Evolutionary conservation across 2,329 filamentous ascomycete species (phyloP).

Genomic region (Aspergillus intermedius): DNA sequence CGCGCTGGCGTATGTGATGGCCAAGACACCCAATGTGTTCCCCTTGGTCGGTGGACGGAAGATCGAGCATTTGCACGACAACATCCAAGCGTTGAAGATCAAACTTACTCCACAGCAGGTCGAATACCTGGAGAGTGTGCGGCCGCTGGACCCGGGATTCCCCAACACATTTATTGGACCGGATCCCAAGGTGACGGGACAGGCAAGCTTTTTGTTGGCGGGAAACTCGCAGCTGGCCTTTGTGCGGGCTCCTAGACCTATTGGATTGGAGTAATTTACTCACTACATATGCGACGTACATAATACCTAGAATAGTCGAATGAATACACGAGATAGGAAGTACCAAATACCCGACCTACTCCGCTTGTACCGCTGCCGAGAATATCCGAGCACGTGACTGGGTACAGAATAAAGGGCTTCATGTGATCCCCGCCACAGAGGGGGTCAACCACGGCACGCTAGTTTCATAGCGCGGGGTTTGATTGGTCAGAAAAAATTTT

Average conservation of each 20-base stretch:
- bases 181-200: constrained; percentile 19
- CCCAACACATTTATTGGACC: constrained; percentile 52
- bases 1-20: constrained; percentile 67
- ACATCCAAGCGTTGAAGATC: constrained; percentile 20
- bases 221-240: constrained; percentile 13
- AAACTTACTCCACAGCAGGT: constrained; percentile 57
- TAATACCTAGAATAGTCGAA: not conserved
- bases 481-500: too few relatives aligned
- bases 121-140: constrained; percentile 57
- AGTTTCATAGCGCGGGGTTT: too few relatives aligned
- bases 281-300: not conserved
- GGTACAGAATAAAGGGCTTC: too few relatives aligned
- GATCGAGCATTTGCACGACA: constrained; percentile 54
- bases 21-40: constrained; percentile 66
- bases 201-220: constrained; percentile 3
- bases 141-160: constrained; percentile 60
- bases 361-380: too few relatives aligned
- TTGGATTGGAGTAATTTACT: constrained; percentile 7
- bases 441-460: too few relatives aligned
- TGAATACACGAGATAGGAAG: too few relatives aligned
- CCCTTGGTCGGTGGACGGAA: constrained; percentile 67
- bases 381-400: too few relatives aligned
- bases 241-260: constrained; percentile 13
- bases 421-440: too few relatives aligned
- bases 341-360: too few relatives aligned